These are phyloP conservation scores for Chytriomyces confervae DNA, from an alignment of 192 early-diverging fungal genomes.

Conservation along the genomic window DNA sequence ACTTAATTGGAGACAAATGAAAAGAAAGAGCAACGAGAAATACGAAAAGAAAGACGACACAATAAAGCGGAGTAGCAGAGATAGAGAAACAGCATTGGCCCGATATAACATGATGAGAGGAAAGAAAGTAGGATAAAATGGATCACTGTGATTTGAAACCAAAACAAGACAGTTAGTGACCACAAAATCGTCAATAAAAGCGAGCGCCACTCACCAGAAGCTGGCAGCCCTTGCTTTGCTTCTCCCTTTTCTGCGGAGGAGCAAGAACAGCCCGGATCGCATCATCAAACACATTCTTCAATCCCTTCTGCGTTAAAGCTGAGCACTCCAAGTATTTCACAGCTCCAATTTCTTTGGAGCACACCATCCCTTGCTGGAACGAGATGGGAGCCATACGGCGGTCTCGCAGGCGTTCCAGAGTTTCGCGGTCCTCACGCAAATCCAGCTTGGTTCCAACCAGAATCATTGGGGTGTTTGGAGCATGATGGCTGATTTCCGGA, in stretches of 20 bases:
- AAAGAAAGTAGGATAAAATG: too few species aligned
- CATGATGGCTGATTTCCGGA: constrained; percentile 95
- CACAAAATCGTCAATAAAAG: too few species aligned
- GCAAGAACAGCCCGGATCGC: constrained; percentile 92
- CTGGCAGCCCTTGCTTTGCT: constrained; percentile 67
- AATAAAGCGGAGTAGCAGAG: not conserved
- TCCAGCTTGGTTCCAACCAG: constrained; percentile 98
- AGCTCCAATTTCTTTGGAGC: constrained; percentile 87
- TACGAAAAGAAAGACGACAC: not conserved
- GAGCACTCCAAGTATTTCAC: constrained; percentile 98
- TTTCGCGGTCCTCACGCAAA: constrained; percentile 91
- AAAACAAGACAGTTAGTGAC: too few species aligned
- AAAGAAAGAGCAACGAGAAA: constrained; percentile 11
- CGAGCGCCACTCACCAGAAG: constrained; percentile 59
- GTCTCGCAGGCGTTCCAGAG: constrained; percentile 82
- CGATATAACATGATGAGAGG: too few species aligned
- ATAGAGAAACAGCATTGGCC: too few species aligned
- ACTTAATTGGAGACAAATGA: constrained; percentile 10
- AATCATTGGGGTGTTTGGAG: constrained; percentile 89
- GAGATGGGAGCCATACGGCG: constrained; percentile 88
- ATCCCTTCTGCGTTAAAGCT: constrained; percentile 94
- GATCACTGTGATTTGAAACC: too few species aligned
- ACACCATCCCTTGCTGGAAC: constrained; percentile 85
- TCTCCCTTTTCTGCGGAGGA: constrained; percentile 68
- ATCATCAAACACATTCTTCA: constrained; percentile 99